Evolutionary conservation across 768 basidiomycete genomes (phyloP).

Genomic region (Mycena galericulata): DNA sequence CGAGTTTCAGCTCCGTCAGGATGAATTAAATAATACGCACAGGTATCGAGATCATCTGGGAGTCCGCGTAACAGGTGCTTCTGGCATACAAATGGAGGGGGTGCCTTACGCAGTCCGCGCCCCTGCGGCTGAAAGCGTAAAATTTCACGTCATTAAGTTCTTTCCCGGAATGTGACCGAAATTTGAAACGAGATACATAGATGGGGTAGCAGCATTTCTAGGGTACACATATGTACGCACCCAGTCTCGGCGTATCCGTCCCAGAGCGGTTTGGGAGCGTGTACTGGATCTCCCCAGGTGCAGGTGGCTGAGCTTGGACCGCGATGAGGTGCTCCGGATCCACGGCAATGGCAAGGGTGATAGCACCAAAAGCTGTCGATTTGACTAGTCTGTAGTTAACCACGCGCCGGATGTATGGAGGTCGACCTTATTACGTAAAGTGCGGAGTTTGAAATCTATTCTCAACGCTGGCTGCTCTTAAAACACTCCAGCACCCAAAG

Average conservation of each 20-base stretch:
- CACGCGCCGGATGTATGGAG: too few relatives aligned
- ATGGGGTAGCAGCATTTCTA: not conserved
- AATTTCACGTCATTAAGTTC: conserved; percentile 36
- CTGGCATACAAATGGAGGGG: conserved; percentile 35
- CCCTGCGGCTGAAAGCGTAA: conserved; percentile 35
- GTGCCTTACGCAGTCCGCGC: conserved; percentile 5
- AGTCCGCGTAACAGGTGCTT: conserved; percentile 33
- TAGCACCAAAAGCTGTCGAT: conserved; percentile 10
- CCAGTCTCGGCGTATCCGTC: not conserved
- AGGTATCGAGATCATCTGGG: conserved; percentile 25
- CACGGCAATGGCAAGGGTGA: not conserved
- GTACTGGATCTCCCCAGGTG: not conserved
- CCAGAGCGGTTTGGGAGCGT: not conserved
- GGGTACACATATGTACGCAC: conserved; percentile 15
- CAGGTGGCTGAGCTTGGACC: not conserved
- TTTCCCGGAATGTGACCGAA: conserved; percentile 16
- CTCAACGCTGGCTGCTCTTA: too few relatives aligned
- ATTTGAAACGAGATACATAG: not conserved
- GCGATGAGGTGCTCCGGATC: conserved; percentile 22
- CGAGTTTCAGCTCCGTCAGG: too few relatives aligned
- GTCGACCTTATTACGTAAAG: too few relatives aligned
- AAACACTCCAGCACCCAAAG: too few relatives aligned
- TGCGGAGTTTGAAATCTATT: too few relatives aligned
- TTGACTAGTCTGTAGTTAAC: too few relatives aligned
- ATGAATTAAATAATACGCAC: not conserved